phyloP scores from a whole-genome alignment of 2,329 filamentous ascomycete genomes.

The Fusarium sacchari region DNA sequence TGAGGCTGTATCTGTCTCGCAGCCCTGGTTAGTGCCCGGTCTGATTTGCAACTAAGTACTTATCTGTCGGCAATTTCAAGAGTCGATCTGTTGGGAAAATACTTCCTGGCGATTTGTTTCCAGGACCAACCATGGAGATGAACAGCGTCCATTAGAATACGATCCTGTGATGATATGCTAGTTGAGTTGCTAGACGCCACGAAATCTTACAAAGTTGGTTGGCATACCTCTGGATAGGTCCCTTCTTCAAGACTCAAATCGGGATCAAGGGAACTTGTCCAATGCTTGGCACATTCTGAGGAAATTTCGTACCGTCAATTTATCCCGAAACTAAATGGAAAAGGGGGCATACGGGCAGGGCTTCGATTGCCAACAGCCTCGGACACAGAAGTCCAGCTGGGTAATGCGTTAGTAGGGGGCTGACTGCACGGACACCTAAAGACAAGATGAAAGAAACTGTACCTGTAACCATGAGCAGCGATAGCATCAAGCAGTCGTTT shows the following conservation, averaged over 20 bases:
- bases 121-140: conserved; percentile 1
- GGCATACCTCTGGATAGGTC: conserved; percentile 2
- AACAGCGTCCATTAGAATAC: neutral
- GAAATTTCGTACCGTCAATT: neutral
- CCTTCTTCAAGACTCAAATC: neutral
- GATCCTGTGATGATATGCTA: neutral
- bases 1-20: neutral
- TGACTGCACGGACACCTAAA: neutral
- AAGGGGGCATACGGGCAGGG: neutral
- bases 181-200: neutral
- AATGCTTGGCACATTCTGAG: conserved; percentile 4
- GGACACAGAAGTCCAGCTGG: conserved; percentile 4
- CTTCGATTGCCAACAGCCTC: conserved; percentile 4
- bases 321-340: neutral
- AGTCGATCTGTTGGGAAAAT: neutral
- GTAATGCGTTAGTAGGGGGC: neutral
- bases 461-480: neutral
- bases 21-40: neutral
- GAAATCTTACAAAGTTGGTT: neutral
- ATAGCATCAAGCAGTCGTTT: conserved; percentile 1
- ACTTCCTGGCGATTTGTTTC: neutral
- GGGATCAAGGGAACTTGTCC: conserved; percentile 6
- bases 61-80: conserved; percentile 6
- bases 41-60: neutral
- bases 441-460: neutral